Evolutionary conservation across 257 asterid genomes (phyloP).

Genomic region (Vinca minor): DNA sequence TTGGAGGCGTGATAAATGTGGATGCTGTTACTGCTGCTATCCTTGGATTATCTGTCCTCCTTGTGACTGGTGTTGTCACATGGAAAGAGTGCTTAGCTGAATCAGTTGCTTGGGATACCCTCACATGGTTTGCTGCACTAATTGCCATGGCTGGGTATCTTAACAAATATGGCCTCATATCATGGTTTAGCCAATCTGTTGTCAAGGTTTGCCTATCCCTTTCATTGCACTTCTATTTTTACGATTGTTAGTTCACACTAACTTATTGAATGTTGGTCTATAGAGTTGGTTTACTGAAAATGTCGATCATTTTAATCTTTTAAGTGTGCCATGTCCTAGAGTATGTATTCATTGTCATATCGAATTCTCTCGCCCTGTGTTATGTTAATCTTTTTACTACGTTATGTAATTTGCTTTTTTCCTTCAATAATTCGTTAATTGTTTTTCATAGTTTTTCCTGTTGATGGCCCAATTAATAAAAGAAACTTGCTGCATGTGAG

Average conservation of each 20-base stretch:
- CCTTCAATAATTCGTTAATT: no score
- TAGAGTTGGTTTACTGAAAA: no score
- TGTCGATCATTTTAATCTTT: no score
- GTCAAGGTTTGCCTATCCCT: slow-evolving; percentile 48
- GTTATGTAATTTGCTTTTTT: no score
- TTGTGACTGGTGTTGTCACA: slow-evolving; percentile 80
- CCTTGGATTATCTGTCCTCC: slow-evolving; percentile 84
- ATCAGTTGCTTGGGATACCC: slow-evolving; percentile 99
- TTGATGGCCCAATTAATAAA: not conserved
- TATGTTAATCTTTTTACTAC: no score
- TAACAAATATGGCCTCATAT: slow-evolving; percentile 87
- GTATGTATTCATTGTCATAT: no score
- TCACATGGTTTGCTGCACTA: slow-evolving; percentile 98
- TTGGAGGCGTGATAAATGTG: slow-evolving; percentile 66
- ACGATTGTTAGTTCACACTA: not conserved
- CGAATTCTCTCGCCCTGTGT: no score
- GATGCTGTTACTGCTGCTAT: slow-evolving; percentile 98
- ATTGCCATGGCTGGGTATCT: slow-evolving; percentile 99
- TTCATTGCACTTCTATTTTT: no score
- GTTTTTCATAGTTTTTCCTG: no score
- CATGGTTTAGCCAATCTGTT: slow-evolving; percentile 97
- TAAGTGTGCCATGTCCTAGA: no score
- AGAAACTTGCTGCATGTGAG: not conserved
- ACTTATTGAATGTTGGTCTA: no score
- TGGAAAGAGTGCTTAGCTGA: slow-evolving; percentile 98